Evolutionary conservation across 768 basidiomycete species (phyloP), one percentile per base, ranked within the genome.

Genomic region (Trametes coccinea): DNA sequence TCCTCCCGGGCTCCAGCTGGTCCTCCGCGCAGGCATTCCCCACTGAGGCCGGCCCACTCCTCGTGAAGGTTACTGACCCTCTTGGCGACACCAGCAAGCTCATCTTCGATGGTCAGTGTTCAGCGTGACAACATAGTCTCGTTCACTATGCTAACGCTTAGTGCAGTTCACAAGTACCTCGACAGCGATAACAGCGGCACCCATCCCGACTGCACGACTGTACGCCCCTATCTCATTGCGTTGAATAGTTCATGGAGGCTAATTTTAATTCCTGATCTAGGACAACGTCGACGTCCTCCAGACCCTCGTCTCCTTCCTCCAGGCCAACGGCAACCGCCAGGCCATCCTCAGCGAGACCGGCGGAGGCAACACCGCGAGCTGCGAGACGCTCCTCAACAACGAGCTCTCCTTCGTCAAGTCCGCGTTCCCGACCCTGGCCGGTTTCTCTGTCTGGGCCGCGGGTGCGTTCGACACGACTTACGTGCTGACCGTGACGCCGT

Each of bases 371-470:
- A 75, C 73, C 50, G 69, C 72, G 10, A 74, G 72, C 62, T 77
- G 77, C 73, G 74, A 74, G 60, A 67, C 67, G 5, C 57, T 69
- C 56, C 69, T 85, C 13, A 72, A 70, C 9, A 64, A 73, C 40
- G 75, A 81, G 59, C 76, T 85, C 22, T 76, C 78, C 1, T 82
- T 74, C 66, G 74, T 84, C 50, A 79, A 80, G 65, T 68, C 69
- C 8, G 74, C 79, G 61, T 78, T 77, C 57, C 74, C 75, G 29
- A 77, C 67, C 40, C 73, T 82, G 46, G 71, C 75, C 40, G 84
- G 84, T n/a, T 85, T 82, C 74, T 74, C 80, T 17, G 75, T 79
- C 39, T 84, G 82, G 84, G 74, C 80, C 60, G 84, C 79, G 41
- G 82, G 83, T 46, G 73, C 78, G 2, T 85, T 84, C 70, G 78